Percentiles rank a stretch among this genome's conserved stretches.
Evolutionary conservation across 805 yeast genomes (phyloP).

Genomic region (Wickerhamomyces canadensis): DNA sequence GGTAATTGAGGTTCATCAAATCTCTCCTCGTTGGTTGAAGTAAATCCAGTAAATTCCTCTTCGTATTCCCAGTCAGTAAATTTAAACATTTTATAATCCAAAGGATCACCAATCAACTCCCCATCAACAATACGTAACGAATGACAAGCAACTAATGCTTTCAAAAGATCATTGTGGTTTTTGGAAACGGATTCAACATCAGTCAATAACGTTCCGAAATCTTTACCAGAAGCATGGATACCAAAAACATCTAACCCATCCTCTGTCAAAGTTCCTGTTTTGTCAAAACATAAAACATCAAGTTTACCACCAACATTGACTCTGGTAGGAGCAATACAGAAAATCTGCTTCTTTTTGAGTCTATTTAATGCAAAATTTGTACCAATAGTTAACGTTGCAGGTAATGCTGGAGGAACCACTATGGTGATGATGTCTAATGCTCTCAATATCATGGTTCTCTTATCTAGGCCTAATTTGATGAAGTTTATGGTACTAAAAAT

Average conservation of each 20-base stretch:
- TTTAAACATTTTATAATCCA: constrained; percentile 89
- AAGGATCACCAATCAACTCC: constrained; percentile 87
- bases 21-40: constrained; percentile 32
- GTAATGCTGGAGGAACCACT: constrained; percentile 98
- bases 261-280: constrained; percentile 96
- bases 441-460: constrained; percentile 67
- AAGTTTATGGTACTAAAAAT: constrained; percentile 78
- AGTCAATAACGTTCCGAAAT: constrained; percentile 24
- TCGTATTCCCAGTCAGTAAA: constrained; percentile 74
- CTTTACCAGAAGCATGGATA: constrained; percentile 35
- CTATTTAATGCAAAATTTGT: constrained; percentile 86
- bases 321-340: constrained; percentile 90
- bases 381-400: constrained; percentile 95
- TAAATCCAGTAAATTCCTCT: constrained; percentile 52
- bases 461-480: constrained; percentile 66
- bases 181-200: constrained; percentile 22
- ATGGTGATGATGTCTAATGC: constrained; percentile 93
- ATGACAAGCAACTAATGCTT: constrained; percentile 63
- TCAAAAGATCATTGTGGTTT: constrained; percentile 26
- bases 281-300: constrained; percentile 89
- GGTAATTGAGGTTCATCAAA: constrained; percentile 34
- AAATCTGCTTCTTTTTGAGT: constrained; percentile 61
- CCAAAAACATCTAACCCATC: constrained; percentile 91
- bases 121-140: constrained; percentile 75
- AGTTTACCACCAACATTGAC: constrained; percentile 95